Evolutionary conservation across 2,329 filamentous ascomycete species (phyloP), one percentile per base, ranked within the genome.

Genomic region (Aspergillus ibericus): DNA sequence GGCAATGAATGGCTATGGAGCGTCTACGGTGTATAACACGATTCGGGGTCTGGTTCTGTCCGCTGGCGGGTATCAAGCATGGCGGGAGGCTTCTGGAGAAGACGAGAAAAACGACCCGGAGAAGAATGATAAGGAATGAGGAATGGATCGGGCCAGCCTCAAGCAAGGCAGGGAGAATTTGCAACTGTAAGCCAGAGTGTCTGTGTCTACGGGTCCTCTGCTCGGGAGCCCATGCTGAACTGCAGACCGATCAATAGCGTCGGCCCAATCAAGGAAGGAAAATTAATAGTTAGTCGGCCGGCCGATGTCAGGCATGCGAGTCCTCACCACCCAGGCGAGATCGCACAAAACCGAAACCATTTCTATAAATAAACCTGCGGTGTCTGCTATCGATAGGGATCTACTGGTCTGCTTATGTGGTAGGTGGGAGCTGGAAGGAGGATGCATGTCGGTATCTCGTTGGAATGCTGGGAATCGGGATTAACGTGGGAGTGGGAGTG

Each of bases 361-460:
- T 22, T n/a, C 51, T 53, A 53, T 42, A 44, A 44, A 53, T 53
- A 53, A 53, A 53, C 22, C 40, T 32, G 51, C 51, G 51, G 51
- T 53, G 51, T 53, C 51, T 53, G 50, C 10, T 32, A 51, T 51
- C 29, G 48, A 51, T 35, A 51, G 20, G 29, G 18, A 35, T 20
- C 22, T 13, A 40, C 18, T 16, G 9, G 13, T 15, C 2, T 13
- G 12, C 12, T 36, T 51, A 32, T 16, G n/a, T 13, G 32, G 35
- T 36, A 13, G 16, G 34, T 51, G 34, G 32, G 18, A 25, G 29
- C 9, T 32, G 7, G 29, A 9, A 5, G 36, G 13, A 27, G 34
- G 18, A 27, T 36, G 32, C 15, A 25, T 20, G 49, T 52, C 49
- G 50, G 35, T 53, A 38, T 53, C 35, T 53, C 36, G 25, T 32